Percentiles rank a stretch among this genome's conserved stretches.
Evolutionary conservation across 441 rosid genomes (phyloP).

Genomic region (Gossypium davidsonii): DNA sequence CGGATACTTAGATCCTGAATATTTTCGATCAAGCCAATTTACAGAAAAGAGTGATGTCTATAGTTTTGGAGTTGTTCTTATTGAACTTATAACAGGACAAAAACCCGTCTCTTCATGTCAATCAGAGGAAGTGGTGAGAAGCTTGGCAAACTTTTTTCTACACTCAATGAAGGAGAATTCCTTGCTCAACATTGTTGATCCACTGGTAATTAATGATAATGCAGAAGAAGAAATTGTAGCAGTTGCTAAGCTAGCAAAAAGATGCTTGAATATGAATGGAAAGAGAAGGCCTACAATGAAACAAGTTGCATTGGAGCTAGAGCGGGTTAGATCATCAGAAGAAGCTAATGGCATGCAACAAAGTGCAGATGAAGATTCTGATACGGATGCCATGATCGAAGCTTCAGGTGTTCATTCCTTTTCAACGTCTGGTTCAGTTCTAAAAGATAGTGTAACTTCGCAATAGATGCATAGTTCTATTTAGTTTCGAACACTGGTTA

Average conservation of each 20-base stretch:
- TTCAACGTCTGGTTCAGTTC: not conserved
- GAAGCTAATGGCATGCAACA: not conserved
- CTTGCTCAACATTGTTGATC: not conserved
- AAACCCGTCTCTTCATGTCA: not conserved
- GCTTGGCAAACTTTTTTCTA: not conserved
- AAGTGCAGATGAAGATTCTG: not conserved
- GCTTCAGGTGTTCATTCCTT: not conserved
- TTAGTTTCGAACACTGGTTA: not conserved
- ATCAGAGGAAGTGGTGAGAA: not conserved
- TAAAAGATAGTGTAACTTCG: not conserved
- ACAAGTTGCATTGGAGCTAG: not conserved
- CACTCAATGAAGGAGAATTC: not conserved
- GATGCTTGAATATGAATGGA: slow-evolving; percentile 6
- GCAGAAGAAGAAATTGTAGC: not conserved
- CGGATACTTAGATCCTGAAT: not conserved
- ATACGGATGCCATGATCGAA: not conserved
- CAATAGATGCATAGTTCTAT: not conserved
- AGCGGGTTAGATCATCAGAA: not conserved
- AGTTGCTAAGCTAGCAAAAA: not conserved
- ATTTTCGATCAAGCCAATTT: not conserved
- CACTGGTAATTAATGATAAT: not conserved
- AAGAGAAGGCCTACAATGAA: not conserved
- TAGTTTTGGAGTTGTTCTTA: slow-evolving; percentile 6
- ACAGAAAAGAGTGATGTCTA: slow-evolving; percentile 8
- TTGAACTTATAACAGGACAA: not conserved